These are phyloP conservation scores for Pezicula carpinea DNA, from an alignment of 2,329 filamentous ascomycete genomes.

Conservation along the genomic window DNA sequence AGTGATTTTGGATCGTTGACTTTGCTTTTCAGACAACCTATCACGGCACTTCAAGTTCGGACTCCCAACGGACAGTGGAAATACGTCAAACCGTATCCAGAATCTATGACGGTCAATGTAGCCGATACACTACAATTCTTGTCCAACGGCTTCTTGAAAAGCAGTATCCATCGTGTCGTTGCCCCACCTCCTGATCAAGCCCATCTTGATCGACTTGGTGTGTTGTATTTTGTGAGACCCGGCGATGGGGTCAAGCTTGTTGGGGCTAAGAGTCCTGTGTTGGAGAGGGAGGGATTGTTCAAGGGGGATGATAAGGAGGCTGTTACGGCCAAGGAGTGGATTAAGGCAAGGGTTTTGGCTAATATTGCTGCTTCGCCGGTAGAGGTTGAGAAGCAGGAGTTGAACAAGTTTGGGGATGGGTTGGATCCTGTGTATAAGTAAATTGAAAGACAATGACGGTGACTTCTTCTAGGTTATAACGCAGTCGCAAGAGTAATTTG, in stretches of 20 bases:
- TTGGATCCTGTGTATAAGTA: slow-evolving; percentile 3
- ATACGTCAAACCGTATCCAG: slow-evolving; percentile 42
- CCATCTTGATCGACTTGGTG: slow-evolving; percentile 35
- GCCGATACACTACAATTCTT: slow-evolving; percentile 42
- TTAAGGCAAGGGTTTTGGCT: slow-evolving; percentile 3
- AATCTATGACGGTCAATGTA: slow-evolving; percentile 44
- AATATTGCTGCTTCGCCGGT: slow-evolving; percentile 2
- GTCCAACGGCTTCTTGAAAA: slow-evolving; percentile 40
- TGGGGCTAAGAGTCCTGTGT: slow-evolving; percentile 24
- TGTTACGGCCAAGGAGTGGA: slow-evolving; percentile 4
- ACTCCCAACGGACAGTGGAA: slow-evolving; percentile 42
- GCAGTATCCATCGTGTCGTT: slow-evolving; percentile 34
- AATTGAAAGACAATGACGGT: too few relatives aligned
- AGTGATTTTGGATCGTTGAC: slow-evolving; percentile 33
- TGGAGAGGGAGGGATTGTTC: slow-evolving; percentile 23
- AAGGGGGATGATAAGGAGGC: not conserved
- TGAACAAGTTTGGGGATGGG: slow-evolving; percentile 6
- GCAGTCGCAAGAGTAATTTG: too few relatives aligned
- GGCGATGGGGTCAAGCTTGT: slow-evolving; percentile 12
- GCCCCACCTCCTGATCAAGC: slow-evolving; percentile 28
- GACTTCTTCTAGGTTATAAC: too few relatives aligned
- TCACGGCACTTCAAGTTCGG: slow-evolving; percentile 33
- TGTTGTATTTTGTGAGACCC: slow-evolving; percentile 37
- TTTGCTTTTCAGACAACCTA: slow-evolving; percentile 34
- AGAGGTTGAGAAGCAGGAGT: slow-evolving; percentile 4